A percentile compares a stretch with the other conserved stretches of the same genome.
Evolutionary conservation across 352 stramenopile genomes (phyloP).

Genomic region (Elongisporangium anandrum): DNA sequence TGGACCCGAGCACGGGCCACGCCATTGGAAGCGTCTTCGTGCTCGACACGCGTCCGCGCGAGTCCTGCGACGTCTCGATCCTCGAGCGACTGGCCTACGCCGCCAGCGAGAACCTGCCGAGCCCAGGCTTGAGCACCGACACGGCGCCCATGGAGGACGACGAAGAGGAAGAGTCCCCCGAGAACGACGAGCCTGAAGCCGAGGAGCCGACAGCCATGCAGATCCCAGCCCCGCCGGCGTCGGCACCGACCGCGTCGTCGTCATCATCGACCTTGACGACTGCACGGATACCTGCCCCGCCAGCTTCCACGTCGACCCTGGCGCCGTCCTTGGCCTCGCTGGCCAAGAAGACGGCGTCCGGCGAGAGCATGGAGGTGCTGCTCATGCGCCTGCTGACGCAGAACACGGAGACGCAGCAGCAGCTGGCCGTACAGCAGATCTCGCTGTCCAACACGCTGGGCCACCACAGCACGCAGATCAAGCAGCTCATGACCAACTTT

Average conservation of each 20-base stretch:
- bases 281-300: slow-evolving; percentile 2
- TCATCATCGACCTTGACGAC: slow-evolving; percentile 4
- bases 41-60: slow-evolving; percentile 69
- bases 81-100: slow-evolving; percentile 60
- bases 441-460: slow-evolving; percentile 57
- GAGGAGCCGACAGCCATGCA: background rate
- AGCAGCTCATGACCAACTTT: slow-evolving; percentile 67
- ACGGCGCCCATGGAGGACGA: slow-evolving; percentile 5
- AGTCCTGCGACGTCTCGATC: slow-evolving; percentile 64
- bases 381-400: slow-evolving; percentile 79
- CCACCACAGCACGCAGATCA: slow-evolving; percentile 71
- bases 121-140: slow-evolving; percentile 1
- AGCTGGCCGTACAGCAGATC: slow-evolving; percentile 73
- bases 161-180: background rate
- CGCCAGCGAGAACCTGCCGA: slow-evolving; percentile 50
- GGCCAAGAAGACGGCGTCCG: slow-evolving; percentile 19
- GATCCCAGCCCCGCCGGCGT: slow-evolving; percentile 5
- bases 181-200: slow-evolving; percentile 1
- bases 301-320: slow-evolving; percentile 6
- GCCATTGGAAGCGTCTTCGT: slow-evolving; percentile 77
- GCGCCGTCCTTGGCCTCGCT: slow-evolving; percentile 15
- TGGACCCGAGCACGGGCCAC: slow-evolving; percentile 51
- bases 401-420: slow-evolving; percentile 81
- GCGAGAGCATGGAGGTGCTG: slow-evolving; percentile 55
- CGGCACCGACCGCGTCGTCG: slow-evolving; percentile 7